These are phyloP conservation scores for Polychaeton citri DNA, from an alignment of 2,329 filamentous ascomycete species.

Conservation along the genomic window DNA sequence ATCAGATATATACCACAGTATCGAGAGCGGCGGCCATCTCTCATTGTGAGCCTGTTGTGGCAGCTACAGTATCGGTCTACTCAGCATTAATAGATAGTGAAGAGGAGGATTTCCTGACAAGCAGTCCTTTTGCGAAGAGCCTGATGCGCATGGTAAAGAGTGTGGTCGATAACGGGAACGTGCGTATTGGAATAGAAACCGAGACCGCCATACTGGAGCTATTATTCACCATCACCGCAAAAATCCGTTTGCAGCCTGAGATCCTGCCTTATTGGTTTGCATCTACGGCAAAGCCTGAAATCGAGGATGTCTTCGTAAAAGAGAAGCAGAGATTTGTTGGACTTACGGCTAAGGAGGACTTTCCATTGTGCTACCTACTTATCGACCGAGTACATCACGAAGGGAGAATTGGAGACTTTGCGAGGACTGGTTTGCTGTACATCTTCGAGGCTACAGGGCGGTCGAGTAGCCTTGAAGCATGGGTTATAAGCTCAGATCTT, in stretches of 20 bases:
- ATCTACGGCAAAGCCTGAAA: constrained; percentile 22
- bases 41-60: constrained; percentile 73
- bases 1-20: constrained; percentile 80
- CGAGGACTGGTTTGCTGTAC: constrained; percentile 82
- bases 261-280: constrained; percentile 90
- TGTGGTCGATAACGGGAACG: constrained; percentile 60
- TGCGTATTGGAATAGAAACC: constrained; percentile 63
- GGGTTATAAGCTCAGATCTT: constrained; percentile 93
- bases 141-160: constrained; percentile 75
- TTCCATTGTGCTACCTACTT: constrained; percentile 87
- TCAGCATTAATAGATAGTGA: constrained; percentile 90
- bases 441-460: constrained; percentile 87
- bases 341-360: constrained; percentile 75
- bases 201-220: constrained; percentile 85
- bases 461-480: constrained; percentile 73
- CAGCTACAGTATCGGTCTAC: constrained; percentile 74
- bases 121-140: constrained; percentile 69
- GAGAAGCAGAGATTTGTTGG: constrained; percentile 63
- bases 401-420: constrained; percentile 89
- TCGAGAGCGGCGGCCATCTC: constrained; percentile 78
- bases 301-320: constrained; percentile 27
- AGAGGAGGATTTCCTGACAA: constrained; percentile 88
- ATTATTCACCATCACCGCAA: constrained; percentile 90
- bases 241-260: constrained; percentile 78
- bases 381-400: constrained; percentile 96